phyloP scores from a whole-genome alignment of 2,329 filamentous ascomycete species.

The Ceratocystis harringtonii region DNA sequence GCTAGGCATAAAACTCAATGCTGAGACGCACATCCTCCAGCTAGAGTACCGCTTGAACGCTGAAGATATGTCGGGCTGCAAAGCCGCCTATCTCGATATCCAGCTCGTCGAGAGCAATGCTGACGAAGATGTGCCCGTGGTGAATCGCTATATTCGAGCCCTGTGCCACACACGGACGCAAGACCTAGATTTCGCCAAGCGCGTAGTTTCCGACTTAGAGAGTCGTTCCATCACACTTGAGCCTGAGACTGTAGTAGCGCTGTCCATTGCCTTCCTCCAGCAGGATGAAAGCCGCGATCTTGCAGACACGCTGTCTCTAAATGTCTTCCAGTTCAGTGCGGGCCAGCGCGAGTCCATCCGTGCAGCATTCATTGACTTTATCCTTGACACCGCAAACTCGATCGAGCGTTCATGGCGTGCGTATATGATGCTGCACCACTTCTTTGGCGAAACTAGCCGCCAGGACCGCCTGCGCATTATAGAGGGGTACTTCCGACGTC shows the following conservation, averaged over 20 bases:
- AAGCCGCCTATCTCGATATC: slow-evolving; percentile 48
- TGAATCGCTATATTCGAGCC: slow-evolving; percentile 58
- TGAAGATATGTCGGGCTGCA: slow-evolving; percentile 56
- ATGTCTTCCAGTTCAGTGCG: slow-evolving; percentile 55
- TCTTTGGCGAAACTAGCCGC: slow-evolving; percentile 51
- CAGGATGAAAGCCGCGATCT: slow-evolving; percentile 66
- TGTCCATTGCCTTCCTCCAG: slow-evolving; percentile 60
- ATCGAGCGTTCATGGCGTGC: slow-evolving; percentile 49
- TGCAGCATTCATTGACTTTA: slow-evolving; percentile 51
- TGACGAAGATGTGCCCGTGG: slow-evolving; percentile 42
- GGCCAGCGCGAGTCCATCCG: slow-evolving; percentile 53
- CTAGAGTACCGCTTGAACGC: slow-evolving; percentile 62
- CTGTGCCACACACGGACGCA: slow-evolving; percentile 46
- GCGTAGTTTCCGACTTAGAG: slow-evolving; percentile 58
- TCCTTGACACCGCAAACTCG: slow-evolving; percentile 45
- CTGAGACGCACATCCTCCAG: slow-evolving; percentile 56
- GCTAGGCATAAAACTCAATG: slow-evolving; percentile 50
- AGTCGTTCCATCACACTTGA: slow-evolving; percentile 55
- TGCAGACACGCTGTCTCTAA: slow-evolving; percentile 65
- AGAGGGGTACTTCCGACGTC: slow-evolving; percentile 63
- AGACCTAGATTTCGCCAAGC: slow-evolving; percentile 55
- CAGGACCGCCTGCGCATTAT: slow-evolving; percentile 57
- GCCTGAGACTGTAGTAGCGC: slow-evolving; percentile 55
- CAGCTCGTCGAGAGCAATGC: slow-evolving; percentile 37
- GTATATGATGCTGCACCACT: slow-evolving; percentile 50